Evolutionary conservation across 352 stramenopile species (phyloP).

Genomic region (Phytophthora pinifolia): DNA sequence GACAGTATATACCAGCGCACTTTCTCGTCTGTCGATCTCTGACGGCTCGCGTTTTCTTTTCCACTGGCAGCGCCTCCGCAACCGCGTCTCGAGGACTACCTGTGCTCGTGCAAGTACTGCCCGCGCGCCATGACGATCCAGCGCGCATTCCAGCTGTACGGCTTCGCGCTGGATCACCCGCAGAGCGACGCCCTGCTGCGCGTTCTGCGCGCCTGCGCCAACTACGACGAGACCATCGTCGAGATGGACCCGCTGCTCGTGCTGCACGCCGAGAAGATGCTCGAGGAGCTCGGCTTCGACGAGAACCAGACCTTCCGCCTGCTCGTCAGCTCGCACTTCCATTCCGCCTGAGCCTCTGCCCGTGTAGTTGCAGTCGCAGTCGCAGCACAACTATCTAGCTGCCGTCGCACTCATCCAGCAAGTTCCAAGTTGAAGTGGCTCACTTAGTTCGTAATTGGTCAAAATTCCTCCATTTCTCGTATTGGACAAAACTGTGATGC

Average conservation of each 20-base stretch:
- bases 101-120: constrained; percentile 68
- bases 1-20: neutral
- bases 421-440: constrained; percentile 12
- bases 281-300: constrained; percentile 42
- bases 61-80: constrained; percentile 5
- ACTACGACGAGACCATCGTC: constrained; percentile 70
- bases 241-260: constrained; percentile 42
- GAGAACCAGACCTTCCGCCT: constrained; percentile 65
- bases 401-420: no score
- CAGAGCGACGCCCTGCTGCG: constrained; percentile 41
- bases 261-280: constrained; percentile 50
- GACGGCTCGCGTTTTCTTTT: constrained; percentile 4
- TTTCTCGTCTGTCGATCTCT: neutral
- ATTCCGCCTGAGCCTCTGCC: constrained; percentile 7
- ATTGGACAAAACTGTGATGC: neutral
- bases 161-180: constrained; percentile 35
- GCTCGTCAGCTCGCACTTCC: constrained; percentile 45
- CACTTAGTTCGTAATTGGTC: neutral
- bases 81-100: constrained; percentile 46
- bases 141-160: constrained; percentile 43
- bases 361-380: no score
- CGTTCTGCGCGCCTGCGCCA: constrained; percentile 60
- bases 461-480: neutral
- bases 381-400: no score
- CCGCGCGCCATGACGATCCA: constrained; percentile 51